Conservation (phyloP, 192 early-diverging fungal species). For the Gonapodya prolifera region DNA sequence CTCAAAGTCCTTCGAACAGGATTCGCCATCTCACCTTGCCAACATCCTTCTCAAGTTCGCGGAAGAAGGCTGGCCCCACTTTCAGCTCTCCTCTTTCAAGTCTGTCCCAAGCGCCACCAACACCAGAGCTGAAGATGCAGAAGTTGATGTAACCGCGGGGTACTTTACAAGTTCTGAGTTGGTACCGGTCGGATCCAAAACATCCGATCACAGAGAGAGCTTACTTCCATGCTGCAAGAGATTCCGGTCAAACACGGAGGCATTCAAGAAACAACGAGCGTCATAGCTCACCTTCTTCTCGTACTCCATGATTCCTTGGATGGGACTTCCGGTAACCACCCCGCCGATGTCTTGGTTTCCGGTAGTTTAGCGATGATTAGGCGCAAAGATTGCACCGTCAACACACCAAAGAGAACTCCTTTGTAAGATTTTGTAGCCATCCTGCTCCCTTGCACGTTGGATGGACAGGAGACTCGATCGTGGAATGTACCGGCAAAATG, state of each 20-base stretch:
- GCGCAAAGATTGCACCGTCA: too few species aligned
- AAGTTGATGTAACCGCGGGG: not conserved
- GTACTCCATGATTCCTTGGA: not conserved
- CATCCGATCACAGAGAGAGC: too few species aligned
- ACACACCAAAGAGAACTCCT: too few species aligned
- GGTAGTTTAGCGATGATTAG: too few species aligned
- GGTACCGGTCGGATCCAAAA: too few species aligned
- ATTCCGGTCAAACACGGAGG: not conserved
- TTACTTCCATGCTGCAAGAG: too few species aligned
- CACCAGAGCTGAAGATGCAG: not conserved
- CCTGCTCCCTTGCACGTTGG: too few species aligned
- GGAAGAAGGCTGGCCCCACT: not conserved
- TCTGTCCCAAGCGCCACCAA: not conserved
- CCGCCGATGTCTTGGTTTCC: slow-evolving; percentile 6
- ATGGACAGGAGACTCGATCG: too few species aligned
- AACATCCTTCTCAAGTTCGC: not conserved
- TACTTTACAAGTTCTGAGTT: too few species aligned
- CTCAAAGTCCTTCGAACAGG: not conserved
- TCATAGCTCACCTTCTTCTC: not conserved
- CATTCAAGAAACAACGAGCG: not conserved
- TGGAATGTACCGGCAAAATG: too few species aligned
- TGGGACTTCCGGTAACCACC: not conserved
- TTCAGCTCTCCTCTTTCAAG: slow-evolving; percentile 1
- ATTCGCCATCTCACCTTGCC: not conserved
- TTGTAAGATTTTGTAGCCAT: too few species aligned